Evolutionary conservation across 2,329 filamentous ascomycete genomes (phyloP).

Genomic region (Hawksworthiomyces lignivorus): DNA sequence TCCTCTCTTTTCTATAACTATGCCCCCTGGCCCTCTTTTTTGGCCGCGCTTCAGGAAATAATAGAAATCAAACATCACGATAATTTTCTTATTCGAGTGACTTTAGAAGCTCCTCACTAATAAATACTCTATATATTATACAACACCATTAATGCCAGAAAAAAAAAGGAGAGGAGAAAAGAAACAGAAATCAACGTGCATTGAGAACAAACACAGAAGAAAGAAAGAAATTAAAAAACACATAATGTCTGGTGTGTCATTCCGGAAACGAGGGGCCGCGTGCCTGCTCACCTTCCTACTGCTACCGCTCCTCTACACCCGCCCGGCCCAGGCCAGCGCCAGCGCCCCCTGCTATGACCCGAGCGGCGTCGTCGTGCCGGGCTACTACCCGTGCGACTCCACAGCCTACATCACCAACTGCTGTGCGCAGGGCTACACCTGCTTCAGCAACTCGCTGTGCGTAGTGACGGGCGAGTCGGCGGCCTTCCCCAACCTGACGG

Average conservation of each 20-base stretch:
- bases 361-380: conserved; percentile 11
- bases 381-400: conserved; percentile 18
- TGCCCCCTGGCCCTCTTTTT: too few species aligned
- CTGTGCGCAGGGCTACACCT: conserved; percentile 20
- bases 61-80: too few species aligned
- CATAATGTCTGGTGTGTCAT: not conserved
- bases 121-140: too few species aligned
- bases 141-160: too few species aligned
- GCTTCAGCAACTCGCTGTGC: conserved; percentile 19
- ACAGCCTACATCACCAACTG: conserved; percentile 15
- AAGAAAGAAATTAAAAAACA: conserved; percentile 5
- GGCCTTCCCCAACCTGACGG: conserved; percentile 14
- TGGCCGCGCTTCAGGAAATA: too few species aligned
- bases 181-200: too few species aligned
- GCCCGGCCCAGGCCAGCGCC: not conserved
- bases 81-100: too few species aligned
- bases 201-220: not conserved
- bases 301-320: not conserved
- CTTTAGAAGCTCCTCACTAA: too few species aligned
- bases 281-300: not conserved
- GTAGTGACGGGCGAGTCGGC: conserved; percentile 14
- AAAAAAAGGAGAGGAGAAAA: too few species aligned
- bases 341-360: conserved; percentile 19
- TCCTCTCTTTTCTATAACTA: too few species aligned
- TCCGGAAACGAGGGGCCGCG: conserved; percentile 2